These are phyloP conservation scores for Vigna reflexopilosa DNA, from an alignment of 306 rosid genomes.

Conservation along the genomic window DNA sequence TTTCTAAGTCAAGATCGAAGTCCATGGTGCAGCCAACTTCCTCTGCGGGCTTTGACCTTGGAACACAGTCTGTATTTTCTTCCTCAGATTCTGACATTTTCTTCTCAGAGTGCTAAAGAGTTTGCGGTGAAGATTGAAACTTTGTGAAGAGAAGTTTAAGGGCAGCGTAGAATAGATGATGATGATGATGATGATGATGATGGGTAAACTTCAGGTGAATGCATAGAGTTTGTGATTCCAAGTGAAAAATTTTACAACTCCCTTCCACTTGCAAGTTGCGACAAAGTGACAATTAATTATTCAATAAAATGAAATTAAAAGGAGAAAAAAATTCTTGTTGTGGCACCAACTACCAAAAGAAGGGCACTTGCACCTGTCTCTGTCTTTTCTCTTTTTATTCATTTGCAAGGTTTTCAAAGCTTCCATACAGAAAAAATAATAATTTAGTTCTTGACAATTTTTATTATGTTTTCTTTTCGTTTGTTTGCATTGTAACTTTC, in stretches of 20 bases:
- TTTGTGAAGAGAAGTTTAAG: slow-evolving; percentile 25
- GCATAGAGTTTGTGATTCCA: slow-evolving; percentile 33
- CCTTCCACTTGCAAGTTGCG: slow-evolving; percentile 49
- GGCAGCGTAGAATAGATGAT: background rate
- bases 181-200: slow-evolving; percentile 15
- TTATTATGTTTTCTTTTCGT: background rate
- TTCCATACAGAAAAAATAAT: background rate
- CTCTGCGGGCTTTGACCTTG: slow-evolving; percentile 46
- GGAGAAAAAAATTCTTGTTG: background rate
- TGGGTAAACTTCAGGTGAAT: slow-evolving; percentile 35
- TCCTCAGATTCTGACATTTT: slow-evolving; percentile 73
- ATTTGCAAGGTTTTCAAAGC: slow-evolving; percentile 3
- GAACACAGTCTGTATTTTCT: slow-evolving; percentile 47
- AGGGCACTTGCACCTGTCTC: slow-evolving; percentile 41
- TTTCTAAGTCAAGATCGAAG: slow-evolving; percentile 74
- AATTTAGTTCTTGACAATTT: background rate
- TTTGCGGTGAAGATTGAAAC: slow-evolving; percentile 37
- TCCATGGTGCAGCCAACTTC: slow-evolving; percentile 61
- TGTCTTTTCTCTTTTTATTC: slow-evolving; percentile 2
- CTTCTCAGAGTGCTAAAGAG: background rate
- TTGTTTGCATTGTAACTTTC: background rate
- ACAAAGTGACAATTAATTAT: slow-evolving; percentile 44
- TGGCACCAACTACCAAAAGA: slow-evolving; percentile 43
- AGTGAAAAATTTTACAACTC: slow-evolving; percentile 26
- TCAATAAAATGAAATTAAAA: slow-evolving; percentile 24